These are phyloP conservation scores for Mucor sp. DNA, from an alignment of 371 early-diverging fungal species.

Conservation along the genomic window DNA sequence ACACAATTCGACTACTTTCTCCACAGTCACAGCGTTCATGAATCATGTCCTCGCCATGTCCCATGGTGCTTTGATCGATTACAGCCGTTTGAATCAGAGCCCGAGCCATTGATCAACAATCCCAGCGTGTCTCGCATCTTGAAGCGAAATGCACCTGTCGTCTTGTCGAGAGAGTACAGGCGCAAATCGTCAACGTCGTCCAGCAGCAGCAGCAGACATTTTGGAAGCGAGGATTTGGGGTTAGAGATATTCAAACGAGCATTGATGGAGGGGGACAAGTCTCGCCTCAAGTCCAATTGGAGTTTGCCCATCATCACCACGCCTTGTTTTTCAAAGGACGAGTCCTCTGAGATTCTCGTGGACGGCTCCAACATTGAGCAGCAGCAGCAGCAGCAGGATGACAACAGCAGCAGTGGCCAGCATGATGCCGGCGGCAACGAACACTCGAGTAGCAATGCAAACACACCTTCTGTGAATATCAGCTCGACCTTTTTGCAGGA, in stretches of 20 bases:
- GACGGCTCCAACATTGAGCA: slow-evolving; percentile 33
- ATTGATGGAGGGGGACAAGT: slow-evolving; percentile 37
- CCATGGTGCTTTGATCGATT: slow-evolving; percentile 56
- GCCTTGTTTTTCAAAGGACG: slow-evolving; percentile 37
- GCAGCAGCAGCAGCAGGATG: too few relatives aligned
- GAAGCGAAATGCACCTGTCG: slow-evolving; percentile 51
- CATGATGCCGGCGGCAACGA: neutral
- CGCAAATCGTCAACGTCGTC: slow-evolving; percentile 28
- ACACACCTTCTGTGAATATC: neutral
- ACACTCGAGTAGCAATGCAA: slow-evolving; percentile 10
- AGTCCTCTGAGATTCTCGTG: slow-evolving; percentile 37
- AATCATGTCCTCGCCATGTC: slow-evolving; percentile 25
- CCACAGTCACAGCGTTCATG: slow-evolving; percentile 27
- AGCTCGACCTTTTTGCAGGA: slow-evolving; percentile 30
- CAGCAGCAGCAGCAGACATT: too few relatives aligned
- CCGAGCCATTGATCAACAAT: slow-evolving; percentile 56
- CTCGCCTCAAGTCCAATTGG: slow-evolving; percentile 21
- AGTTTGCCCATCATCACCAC: slow-evolving; percentile 34
- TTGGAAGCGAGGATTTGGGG: slow-evolving; percentile 21
- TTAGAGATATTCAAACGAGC: slow-evolving; percentile 43
- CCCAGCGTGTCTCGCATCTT: slow-evolving; percentile 55
- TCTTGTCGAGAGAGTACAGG: slow-evolving; percentile 59
- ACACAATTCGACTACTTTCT: slow-evolving; percentile 33
- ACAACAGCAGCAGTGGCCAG: slow-evolving; percentile 19
- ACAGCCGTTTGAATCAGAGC: slow-evolving; percentile 59